Evolutionary conservation across 345 rosid species (phyloP).

Genomic region (Acer negundo): DNA sequence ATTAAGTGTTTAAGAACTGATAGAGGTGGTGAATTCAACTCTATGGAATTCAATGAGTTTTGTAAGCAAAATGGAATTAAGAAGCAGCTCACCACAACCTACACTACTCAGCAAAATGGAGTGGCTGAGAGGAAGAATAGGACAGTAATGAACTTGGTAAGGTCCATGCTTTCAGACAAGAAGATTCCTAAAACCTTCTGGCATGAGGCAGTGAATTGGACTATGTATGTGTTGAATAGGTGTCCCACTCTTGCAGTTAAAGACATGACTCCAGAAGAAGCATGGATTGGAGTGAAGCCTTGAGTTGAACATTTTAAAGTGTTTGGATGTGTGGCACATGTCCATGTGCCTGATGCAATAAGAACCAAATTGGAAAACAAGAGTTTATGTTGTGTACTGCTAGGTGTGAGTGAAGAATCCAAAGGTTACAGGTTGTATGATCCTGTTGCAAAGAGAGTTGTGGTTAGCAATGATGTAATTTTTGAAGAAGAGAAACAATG

Average conservation of each 20-base stretch:
- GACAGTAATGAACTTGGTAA: background rate
- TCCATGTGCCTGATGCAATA: background rate
- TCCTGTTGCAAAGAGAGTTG: background rate
- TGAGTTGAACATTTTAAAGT: background rate
- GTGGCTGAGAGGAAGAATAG: constrained; percentile 10
- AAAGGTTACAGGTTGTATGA: background rate
- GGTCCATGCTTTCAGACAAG: background rate
- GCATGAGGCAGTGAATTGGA: constrained; percentile 8
- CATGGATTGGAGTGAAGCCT: background rate
- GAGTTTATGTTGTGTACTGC: background rate
- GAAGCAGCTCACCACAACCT: background rate
- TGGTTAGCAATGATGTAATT: background rate
- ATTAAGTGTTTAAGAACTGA: constrained; percentile 5
- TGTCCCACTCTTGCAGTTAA: background rate
- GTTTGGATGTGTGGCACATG: constrained; percentile 8
- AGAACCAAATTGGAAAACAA: constrained; percentile 1
- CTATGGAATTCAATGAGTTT: background rate
- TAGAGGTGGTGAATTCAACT: background rate
- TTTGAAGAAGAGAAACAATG: background rate
- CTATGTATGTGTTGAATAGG: background rate
- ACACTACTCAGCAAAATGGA: constrained; percentile 1
- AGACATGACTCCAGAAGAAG: constrained; percentile 4
- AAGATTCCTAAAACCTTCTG: background rate
- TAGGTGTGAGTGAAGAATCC: background rate
- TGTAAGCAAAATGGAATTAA: background rate